These are phyloP conservation scores for Cephaloascus fragrans DNA, from an alignment of 805 yeast species.

Conservation along the genomic window DNA sequence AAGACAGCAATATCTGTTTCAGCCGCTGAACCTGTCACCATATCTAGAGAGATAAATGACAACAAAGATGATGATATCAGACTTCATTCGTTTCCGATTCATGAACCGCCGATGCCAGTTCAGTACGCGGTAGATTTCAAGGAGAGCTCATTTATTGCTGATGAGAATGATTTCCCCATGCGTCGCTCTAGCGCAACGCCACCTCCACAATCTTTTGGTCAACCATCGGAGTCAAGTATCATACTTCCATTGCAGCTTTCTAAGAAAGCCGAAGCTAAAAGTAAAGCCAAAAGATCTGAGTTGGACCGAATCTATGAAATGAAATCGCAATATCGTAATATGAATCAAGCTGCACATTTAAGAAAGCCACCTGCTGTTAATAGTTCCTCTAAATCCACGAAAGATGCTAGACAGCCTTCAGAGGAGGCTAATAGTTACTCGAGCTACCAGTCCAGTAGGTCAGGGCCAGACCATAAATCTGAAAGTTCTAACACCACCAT, in stretches of 20 bases:
- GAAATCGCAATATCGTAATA: not conserved
- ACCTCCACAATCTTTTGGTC: not conserved
- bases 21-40: too few species aligned
- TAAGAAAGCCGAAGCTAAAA: not conserved
- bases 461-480: slow-evolving; percentile 11
- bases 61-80: too few species aligned
- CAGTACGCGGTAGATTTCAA: slow-evolving; percentile 30
- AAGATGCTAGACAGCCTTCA: not conserved
- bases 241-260: not conserved
- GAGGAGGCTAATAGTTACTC: slow-evolving; percentile 3
- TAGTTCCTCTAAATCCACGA: too few species aligned
- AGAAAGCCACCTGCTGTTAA: not conserved
- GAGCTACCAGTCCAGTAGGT: slow-evolving; percentile 20
- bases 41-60: too few species aligned
- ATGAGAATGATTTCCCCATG: slow-evolving; percentile 1
- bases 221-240: not conserved
- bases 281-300: not conserved
- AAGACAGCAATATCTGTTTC: too few species aligned
- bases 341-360: not conserved
- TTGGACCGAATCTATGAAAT: too few species aligned
- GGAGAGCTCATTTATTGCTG: slow-evolving; percentile 10
- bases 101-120: slow-evolving; percentile 27
- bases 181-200: not conserved
- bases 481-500: slow-evolving; percentile 12
- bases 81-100: slow-evolving; percentile 13